Base-by-base conservation (phyloP, 306 rosid genomes). In the Carpinus fangiana region DNA sequence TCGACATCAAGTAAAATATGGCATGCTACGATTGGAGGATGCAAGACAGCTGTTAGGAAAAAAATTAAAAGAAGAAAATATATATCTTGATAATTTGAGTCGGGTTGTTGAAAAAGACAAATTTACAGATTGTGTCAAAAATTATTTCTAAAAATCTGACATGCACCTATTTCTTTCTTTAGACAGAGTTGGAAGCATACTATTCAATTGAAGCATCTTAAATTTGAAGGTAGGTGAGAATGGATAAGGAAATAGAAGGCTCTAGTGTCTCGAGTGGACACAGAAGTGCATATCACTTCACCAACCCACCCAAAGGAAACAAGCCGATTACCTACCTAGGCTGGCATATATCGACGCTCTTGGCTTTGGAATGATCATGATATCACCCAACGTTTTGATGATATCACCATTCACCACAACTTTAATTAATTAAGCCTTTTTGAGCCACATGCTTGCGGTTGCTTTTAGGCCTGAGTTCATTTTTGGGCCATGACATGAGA, bases 281-380 rank as follows among this genome's bases (percentile, higher is more conserved):
- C 41, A 21, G 1, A 4, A 47, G 83, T 78, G 85, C 41, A 11
- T 66, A 11, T 66, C 85, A 80, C 85, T 87, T 80, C 74, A 87
- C 83, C 90, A 79, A 82, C 90, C 87, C 87, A 23, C 26, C 26
- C 26, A 23, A 23, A 23, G 26, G 26, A 23, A 23, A 23, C 26
- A 23, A 23, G 26, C 26, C 26, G 26, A 23, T 23, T 23, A 23
- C 26, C 26, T 0, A 23, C 26, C 26, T 23, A 23, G 26, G 26
- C 26, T 23, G 26, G 26, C 26, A 23, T 23, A 23, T 23, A 23
- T 23, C 26, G 26, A 23, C 26, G 26, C 81, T 61, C 46, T 36
- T 75, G 77, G 57, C 8, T 3, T 11, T 13, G 16, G 34, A 70
- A 59, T n/a, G n/a, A n/a, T 48, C 73, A 65, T 75, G 76, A 75